Percentiles rank a stretch among this genome's conserved stretches.
Evolutionary conservation across 2,329 filamentous ascomycete species (phyloP).

Genomic region (Plectosphaerella cucumerina): DNA sequence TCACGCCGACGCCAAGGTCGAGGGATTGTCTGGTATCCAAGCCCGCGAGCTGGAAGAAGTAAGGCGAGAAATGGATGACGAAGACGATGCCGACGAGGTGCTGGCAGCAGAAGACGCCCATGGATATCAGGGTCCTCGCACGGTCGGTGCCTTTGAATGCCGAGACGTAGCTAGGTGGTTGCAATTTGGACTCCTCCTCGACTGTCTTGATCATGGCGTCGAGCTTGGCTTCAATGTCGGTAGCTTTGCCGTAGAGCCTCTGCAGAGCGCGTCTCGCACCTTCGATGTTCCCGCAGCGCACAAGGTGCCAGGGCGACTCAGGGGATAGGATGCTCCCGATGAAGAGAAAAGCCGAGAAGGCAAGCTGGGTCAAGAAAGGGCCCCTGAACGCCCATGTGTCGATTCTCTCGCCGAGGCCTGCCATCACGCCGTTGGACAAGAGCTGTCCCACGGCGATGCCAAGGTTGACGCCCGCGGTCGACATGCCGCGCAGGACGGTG

Average conservation of each 20-base stretch:
- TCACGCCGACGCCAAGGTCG: constrained; percentile 33
- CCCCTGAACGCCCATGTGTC: constrained; percentile 52
- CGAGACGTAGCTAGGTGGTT: constrained; percentile 27
- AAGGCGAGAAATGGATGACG: constrained; percentile 26
- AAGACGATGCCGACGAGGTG: constrained; percentile 21
- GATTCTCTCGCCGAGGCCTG: constrained; percentile 43
- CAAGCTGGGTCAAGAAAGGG: constrained; percentile 34
- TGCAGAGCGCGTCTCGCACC: constrained; percentile 28
- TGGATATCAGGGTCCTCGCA: constrained; percentile 32
- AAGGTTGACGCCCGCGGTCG: constrained; percentile 45
- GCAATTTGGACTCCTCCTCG: constrained; percentile 38
- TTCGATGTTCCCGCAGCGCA: constrained; percentile 24
- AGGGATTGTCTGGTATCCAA: constrained; percentile 29
- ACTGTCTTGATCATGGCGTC: constrained; percentile 55
- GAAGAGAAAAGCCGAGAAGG: constrained; percentile 31
- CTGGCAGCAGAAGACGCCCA: constrained; percentile 29
- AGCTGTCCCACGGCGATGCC: constrained; percentile 50
- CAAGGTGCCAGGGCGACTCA: constrained; percentile 39
- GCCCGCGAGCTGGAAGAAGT: constrained; percentile 38
- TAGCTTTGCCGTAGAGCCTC: constrained; percentile 28
- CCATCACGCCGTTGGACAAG: constrained; percentile 53
- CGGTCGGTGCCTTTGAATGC: constrained; percentile 34
- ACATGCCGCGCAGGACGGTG: constrained; percentile 41
- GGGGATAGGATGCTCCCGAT: constrained; percentile 40
- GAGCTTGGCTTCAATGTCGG: constrained; percentile 38